These are phyloP conservation scores for Neocallimastix lanati DNA, from an alignment of 192 early-diverging fungal genomes.

Conservation along the genomic window DNA sequence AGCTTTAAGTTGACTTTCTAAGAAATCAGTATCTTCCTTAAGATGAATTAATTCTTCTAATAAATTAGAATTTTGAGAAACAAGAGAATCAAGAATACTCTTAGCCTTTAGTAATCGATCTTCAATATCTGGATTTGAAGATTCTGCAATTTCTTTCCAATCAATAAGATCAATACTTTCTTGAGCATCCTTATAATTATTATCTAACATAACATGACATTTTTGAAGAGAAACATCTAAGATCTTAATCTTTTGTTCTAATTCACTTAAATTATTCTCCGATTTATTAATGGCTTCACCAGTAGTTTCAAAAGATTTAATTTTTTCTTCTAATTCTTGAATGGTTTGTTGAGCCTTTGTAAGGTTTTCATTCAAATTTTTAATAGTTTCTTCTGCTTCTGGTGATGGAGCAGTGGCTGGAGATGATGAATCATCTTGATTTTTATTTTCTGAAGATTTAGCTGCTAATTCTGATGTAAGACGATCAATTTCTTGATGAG, in stretches of 20 bases:
- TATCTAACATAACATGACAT: not conserved
- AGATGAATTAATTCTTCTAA: not conserved
- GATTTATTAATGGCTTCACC: not conserved
- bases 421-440: not conserved
- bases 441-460: not conserved
- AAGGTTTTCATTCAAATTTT: not conserved
- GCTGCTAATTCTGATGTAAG: not conserved
- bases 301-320: not conserved
- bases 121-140: not conserved
- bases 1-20: not conserved
- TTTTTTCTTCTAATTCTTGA: not conserved
- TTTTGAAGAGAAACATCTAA: not conserved
- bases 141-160: not conserved
- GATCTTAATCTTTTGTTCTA: not conserved
- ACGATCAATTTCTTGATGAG: not conserved
- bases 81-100: not conserved
- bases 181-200: not conserved
- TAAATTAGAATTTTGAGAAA: not conserved
- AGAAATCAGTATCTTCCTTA: not conserved
- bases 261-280: not conserved
- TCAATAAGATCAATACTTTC: not conserved
- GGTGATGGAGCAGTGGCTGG: not conserved
- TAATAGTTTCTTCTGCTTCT: not conserved
- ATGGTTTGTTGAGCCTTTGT: not conserved
- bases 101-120: not conserved